phyloP scores from a whole-genome alignment of 345 rosid species.

The Aegle marmelos region DNA sequence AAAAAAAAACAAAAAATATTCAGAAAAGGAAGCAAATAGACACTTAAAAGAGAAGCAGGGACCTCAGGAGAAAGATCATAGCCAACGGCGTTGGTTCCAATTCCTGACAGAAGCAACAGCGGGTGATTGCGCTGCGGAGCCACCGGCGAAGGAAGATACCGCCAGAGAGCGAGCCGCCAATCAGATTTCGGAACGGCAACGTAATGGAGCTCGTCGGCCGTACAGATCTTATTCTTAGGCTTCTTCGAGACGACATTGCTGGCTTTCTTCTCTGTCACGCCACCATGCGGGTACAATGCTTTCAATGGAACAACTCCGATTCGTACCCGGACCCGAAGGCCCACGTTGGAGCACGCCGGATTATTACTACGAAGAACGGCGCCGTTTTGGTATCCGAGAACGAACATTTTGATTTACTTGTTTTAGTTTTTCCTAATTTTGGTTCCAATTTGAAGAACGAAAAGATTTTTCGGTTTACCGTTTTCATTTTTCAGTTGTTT shows the following conservation, averaged over 20 bases:
- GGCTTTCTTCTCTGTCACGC: neutral
- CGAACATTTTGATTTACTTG: neutral
- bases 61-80: slow-evolving; percentile 83
- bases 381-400: slow-evolving; percentile 6
- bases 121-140: slow-evolving; percentile 72
- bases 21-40: neutral
- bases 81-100: slow-evolving; percentile 74
- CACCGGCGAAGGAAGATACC: slow-evolving; percentile 55
- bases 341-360: neutral
- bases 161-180: slow-evolving; percentile 61
- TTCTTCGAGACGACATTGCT: neutral
- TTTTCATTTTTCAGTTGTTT: too few species aligned
- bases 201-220: slow-evolving; percentile 59
- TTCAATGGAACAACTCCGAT: neutral
- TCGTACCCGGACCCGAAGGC: neutral
- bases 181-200: slow-evolving; percentile 35
- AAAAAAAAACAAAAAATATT: too few species aligned
- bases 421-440: neutral
- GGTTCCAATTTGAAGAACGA: neutral
- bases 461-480: neutral
- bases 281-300: neutral
- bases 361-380: neutral
- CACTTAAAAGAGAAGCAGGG: neutral
- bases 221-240: slow-evolving; percentile 31
- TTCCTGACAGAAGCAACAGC: slow-evolving; percentile 64